Percentiles rank a stretch among this genome's conserved stretches.
These are phyloP conservation scores for Brassica rapa DNA, from an alignment of 345 rosid genomes.

Conservation along the genomic window DNA sequence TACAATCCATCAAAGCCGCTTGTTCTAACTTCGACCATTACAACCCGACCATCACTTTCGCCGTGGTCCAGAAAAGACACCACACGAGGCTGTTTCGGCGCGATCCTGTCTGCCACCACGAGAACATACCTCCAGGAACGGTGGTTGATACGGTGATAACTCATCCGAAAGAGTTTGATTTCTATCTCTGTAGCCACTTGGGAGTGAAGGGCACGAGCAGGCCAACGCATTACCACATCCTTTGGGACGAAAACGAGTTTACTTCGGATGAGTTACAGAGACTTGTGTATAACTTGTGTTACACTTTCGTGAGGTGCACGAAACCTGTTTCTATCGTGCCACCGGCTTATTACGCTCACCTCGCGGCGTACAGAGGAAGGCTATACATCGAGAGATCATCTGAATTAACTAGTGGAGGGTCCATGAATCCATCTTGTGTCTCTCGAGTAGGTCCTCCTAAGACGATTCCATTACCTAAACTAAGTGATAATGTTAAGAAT, in stretches of 20 bases:
- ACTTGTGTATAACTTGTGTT: conserved; percentile 79
- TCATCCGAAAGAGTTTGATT: conserved; percentile 89
- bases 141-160: conserved; percentile 90
- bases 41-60: conserved; percentile 73
- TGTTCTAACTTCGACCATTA: conserved; percentile 63
- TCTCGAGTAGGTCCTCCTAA: conserved; percentile 77
- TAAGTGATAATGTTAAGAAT: conserved; percentile 81
- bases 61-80: conserved; percentile 92
- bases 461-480: conserved; percentile 73
- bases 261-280: conserved; percentile 93
- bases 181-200: conserved; percentile 90
- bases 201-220: conserved; percentile 96
- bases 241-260: conserved; percentile 86
- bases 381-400: conserved; percentile 84
- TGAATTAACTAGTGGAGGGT: conserved; percentile 40
- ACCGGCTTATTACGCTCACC: conserved; percentile 90
- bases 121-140: conserved; percentile 83
- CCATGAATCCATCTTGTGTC: conserved; percentile 47
- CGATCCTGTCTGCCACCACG: conserved; percentile 55
- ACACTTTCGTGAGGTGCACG: conserved; percentile 89
- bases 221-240: conserved; percentile 85
- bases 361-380: conserved; percentile 94
- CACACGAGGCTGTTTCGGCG: conserved; percentile 80
- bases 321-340: conserved; percentile 95
- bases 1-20: conserved; percentile 67